Conservation (phyloP, 1,284 basidiomycete species). For the Sporisorium scitamineum region DNA sequence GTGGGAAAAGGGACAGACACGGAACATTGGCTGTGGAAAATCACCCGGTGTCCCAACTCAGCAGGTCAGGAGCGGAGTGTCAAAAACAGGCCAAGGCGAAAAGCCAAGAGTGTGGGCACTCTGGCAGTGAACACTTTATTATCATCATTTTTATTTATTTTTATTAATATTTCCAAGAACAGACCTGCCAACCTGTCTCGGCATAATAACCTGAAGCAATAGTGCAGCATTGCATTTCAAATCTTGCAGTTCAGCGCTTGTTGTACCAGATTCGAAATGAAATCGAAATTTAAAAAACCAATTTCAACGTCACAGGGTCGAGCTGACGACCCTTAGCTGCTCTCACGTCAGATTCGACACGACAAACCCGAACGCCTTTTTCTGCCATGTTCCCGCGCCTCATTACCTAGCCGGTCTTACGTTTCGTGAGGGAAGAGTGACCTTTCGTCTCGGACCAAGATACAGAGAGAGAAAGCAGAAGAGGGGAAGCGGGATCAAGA, state of each 20-base stretch:
- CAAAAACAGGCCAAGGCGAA: neutral
- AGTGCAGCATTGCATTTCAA: no score
- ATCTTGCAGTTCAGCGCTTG: no score
- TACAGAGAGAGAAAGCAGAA: no score
- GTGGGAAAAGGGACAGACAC: neutral
- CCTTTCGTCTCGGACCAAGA: no score
- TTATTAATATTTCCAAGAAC: neutral
- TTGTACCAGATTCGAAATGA: neutral
- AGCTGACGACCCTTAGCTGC: no score
- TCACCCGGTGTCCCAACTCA: constrained; percentile 1
- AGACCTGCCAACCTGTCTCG: neutral
- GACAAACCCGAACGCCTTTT: no score
- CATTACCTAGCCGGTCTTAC: no score
- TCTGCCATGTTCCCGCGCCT: no score
- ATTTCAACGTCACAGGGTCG: neutral
- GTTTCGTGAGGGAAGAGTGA: no score
- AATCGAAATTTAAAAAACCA: neutral
- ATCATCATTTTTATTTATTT: neutral
- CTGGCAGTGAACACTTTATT: neutral
- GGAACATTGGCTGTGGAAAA: neutral
- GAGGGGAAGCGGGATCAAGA: neutral
- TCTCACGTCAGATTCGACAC: no score
- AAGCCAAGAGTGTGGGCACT: neutral
- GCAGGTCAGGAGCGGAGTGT: neutral
- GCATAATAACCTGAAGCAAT: neutral